Conservation (phyloP, 768 basidiomycete species). For the Suillus bovinus region DNA sequence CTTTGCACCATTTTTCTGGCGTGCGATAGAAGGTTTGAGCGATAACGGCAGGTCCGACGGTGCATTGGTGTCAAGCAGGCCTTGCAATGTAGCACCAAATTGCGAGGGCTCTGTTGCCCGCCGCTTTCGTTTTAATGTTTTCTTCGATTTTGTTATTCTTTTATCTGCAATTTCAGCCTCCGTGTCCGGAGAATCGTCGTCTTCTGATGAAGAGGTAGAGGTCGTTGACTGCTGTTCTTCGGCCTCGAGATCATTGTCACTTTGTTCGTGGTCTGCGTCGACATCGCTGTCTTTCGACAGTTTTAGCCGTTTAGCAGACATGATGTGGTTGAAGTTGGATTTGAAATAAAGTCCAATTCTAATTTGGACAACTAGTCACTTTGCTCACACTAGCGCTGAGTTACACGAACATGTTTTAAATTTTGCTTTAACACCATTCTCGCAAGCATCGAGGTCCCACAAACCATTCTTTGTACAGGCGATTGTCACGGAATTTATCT, state of each 20-base stretch:
- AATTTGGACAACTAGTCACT: neutral
- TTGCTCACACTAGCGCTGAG: neutral
- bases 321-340: slow-evolving; percentile 23
- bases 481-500: neutral
- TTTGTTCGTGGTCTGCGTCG: slow-evolving; percentile 4
- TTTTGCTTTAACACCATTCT: neutral
- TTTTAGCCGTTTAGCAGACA: slow-evolving; percentile 59
- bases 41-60: slow-evolving; percentile 74
- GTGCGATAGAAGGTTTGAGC: slow-evolving; percentile 70
- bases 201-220: slow-evolving; percentile 12
- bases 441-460: neutral
- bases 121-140: slow-evolving; percentile 82
- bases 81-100: slow-evolving; percentile 75
- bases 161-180: slow-evolving; percentile 64
- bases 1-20: slow-evolving; percentile 74
- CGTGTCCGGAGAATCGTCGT: slow-evolving; percentile 41
- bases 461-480: neutral
- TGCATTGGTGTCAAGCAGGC: slow-evolving; percentile 67
- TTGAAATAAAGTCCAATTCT: neutral
- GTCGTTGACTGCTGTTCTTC: slow-evolving; percentile 5
- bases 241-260: slow-evolving; percentile 7
- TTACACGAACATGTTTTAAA: slow-evolving; percentile 1
- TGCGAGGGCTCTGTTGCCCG: slow-evolving; percentile 72
- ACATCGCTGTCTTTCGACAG: slow-evolving; percentile 29
- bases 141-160: slow-evolving; percentile 65